Base-by-base conservation (phyloP, 345 rosid genomes). In the Anacardium occidentale region DNA sequence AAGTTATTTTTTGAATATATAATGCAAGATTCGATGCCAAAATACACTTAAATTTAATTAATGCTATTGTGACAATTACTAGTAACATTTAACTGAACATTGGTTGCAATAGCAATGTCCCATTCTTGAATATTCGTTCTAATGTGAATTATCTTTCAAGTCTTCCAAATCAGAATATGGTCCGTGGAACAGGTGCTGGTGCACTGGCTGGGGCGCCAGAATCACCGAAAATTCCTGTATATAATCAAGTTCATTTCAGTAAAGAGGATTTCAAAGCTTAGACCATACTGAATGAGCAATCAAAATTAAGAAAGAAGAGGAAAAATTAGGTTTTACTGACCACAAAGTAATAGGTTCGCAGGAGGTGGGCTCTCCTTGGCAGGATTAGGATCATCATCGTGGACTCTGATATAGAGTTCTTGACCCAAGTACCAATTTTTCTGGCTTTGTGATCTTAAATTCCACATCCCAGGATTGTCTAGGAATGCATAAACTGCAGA, bases 381-480 rank as follows among this genome's bases (percentile, higher is more conserved):
- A 20, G 80, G 80, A 63, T 83, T 70, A 32, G 80, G 77, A 68
- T 83, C 83, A 63, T 57, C 20, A 64, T 78, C 58, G 54, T 57
- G 67, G 60, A 73, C 84, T 70, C 79, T 70, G 10, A 81, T 42
- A 25, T 84, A 84, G n/a, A 84, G 74, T 66, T 84, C 83, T 50
- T 79, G 73, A 56, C 87, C 85, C 34, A 79, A 70, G 21, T 69
- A 77, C 83, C 87, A 81, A 7, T 79, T 79, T 53, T 75, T 73
- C 73, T 73, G 50, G 32, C 40, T 62, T 11, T 81, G 83, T 22
- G 85, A 79, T 76, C 87, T 79, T 53, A 81, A 68, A 54, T 84
- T 81, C 83, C 87, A 81, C 83, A 81, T 81, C 50, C 84, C 87
- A 21, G 84, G 84, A 47, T 83, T 83, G 77, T 83, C 84, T 3